A percentile compares a stretch with the other conserved stretches of the same genome.
phyloP scores from a whole-genome alignment of 495 filamentous ascomycete species.

The Tetracladium marchalianum region DNA sequence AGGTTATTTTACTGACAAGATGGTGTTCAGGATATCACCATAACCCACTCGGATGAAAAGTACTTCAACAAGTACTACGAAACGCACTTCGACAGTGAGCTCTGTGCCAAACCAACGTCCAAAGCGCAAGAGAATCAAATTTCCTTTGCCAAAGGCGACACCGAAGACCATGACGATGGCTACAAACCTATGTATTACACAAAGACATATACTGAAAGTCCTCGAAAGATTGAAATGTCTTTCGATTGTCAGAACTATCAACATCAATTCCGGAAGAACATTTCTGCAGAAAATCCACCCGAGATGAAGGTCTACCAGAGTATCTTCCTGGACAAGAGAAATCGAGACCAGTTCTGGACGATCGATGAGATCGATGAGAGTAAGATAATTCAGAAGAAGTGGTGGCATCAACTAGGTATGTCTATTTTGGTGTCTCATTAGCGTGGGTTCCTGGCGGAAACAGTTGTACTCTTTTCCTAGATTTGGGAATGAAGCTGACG shows the following conservation, averaged over 20 bases:
- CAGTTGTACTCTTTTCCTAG: no score
- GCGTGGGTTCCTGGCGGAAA: no score
- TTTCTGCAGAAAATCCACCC: constrained; percentile 3
- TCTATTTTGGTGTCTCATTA: no score
- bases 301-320: constrained; percentile 78
- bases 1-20: no score
- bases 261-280: constrained; percentile 56
- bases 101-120: constrained; percentile 39
- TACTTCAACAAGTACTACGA: constrained; percentile 76
- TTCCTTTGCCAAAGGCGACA: constrained; percentile 38
- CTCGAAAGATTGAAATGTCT: constrained; percentile 71
- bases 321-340: constrained; percentile 65
- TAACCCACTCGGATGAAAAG: constrained; percentile 66
- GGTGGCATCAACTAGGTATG: constrained; percentile 71
- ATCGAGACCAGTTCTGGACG: constrained; percentile 55
- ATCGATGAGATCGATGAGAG: constrained; percentile 56
- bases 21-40: constrained; percentile 50
- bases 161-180: constrained; percentile 22
- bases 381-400: constrained; percentile 64
- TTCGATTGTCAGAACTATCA: constrained; percentile 85
- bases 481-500: no score
- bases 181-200: constrained; percentile 81
- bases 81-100: constrained; percentile 44
- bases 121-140: constrained; percentile 38
- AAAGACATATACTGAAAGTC: constrained; percentile 53